Conservation (phyloP, 805 yeast genomes). For the baker's yeast (Saccharomyces cerevisiae) region DNA sequence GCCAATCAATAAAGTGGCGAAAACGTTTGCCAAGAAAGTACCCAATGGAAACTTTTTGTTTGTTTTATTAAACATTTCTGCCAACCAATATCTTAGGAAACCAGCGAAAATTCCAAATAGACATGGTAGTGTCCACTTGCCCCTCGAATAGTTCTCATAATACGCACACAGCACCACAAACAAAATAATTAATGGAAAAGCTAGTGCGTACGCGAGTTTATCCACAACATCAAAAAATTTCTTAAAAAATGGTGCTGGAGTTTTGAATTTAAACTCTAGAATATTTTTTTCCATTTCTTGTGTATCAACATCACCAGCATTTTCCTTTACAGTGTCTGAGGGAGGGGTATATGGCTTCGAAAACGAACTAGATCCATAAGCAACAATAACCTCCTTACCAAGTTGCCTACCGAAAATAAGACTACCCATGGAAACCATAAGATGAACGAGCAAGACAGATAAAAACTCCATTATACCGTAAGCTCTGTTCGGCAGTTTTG, state of each 20-base stretch:
- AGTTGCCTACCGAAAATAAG: constrained; percentile 52
- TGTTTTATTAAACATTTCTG: constrained; percentile 41
- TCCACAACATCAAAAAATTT: constrained; percentile 1
- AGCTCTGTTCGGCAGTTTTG: constrained; percentile 50
- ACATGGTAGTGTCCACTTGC: constrained; percentile 58
- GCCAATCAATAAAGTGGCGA: constrained; percentile 28
- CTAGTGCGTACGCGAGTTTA: constrained; percentile 1
- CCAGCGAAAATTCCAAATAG: constrained; percentile 71
- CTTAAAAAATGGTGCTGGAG: constrained; percentile 1
- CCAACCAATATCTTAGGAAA: constrained; percentile 44
- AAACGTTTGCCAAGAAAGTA: constrained; percentile 42
- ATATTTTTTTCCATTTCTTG: not conserved
- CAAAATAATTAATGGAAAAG: constrained; percentile 22
- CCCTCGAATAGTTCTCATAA: constrained; percentile 40
- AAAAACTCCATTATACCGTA: constrained; percentile 78
- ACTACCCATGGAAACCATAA: constrained; percentile 54
- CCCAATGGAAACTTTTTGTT: constrained; percentile 45
- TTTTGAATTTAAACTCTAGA: not conserved
- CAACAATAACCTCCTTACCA: constrained; percentile 12
- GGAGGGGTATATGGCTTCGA: not conserved
- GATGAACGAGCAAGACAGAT: constrained; percentile 46
- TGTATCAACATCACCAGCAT: not conserved
- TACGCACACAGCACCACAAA: constrained; percentile 26
- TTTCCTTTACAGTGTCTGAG: not conserved
- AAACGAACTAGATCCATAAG: not conserved